Base-by-base conservation (phyloP, 805 yeast genomes). In the Jamesozyma spencerorum region DNA sequence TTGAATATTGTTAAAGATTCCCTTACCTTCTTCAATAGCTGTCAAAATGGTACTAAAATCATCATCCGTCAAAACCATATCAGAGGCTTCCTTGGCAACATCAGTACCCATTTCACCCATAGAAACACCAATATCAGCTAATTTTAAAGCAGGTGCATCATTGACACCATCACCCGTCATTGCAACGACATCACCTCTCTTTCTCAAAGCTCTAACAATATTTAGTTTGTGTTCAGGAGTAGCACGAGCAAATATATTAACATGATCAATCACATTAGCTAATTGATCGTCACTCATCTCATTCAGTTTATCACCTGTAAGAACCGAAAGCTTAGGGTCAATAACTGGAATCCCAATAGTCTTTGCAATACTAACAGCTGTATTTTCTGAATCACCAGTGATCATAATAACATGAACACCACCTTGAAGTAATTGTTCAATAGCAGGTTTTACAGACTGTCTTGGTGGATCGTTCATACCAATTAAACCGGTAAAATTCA, bases 131-230 rank as follows among this genome's bases (percentile, higher is more conserved):
- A 88, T 88, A 64, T 88, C 96, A 2, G 97, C 97, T 51, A 88
- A 71, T 59, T 90, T 88, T 52, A 90, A 71, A 4, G 97, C 97
- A n/a, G 97, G 97, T 0, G 97, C 97, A 69, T 88, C 97, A 61
- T 88, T 88, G 12, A 90, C 96, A 65, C 97, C 97, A 64, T 88
- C 97, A 51, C 98, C 98, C n/a, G 97, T 88, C 96, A 90, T 88
- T 18, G 97, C 98, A 39, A 90, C 97, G 47, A 90, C 79, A 60
- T 90, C 95, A 38, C 96, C 96, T 58, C 94, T 75, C 59, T 76
- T 74, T 60, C 88, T 94, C 47, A 88, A 70, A 0, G 96, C 96
- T 55, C 83, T 77, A 27, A 88, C 95, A 62, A 88, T 88, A 45
- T 83, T 73, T 46, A 88, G 81, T 58, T 88, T 88, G 63, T 88